Base-by-base conservation (phyloP, 2,329 filamentous ascomycete species). In the Clarireedia hainanense region DNA sequence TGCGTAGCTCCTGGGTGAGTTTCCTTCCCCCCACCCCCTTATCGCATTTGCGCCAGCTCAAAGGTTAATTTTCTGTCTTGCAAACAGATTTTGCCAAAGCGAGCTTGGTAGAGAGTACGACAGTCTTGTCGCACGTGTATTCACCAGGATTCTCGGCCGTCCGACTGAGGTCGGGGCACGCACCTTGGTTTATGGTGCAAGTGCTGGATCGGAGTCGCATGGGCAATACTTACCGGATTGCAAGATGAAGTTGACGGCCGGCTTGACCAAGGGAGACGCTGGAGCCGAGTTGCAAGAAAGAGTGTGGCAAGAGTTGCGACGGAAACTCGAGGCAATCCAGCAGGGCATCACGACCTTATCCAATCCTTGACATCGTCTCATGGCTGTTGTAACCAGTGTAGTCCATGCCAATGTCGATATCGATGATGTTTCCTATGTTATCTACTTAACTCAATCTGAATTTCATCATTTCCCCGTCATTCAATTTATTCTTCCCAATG, bases 111-210 rank as follows among this genome's bases (percentile, higher is more conserved):
- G 39, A 20, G 39, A 42, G 5, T n/a, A n/a, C 15, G 39, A 42
- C 17, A 17, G 9, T 4, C 17, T 42, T 20, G 15, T 7, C 39
- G 17, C 5, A n/a, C 39, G 15, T 6, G 15, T 14, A n/a, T 10
- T 42, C 17, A 40, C 9, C 15, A 42, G 9, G 39, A 9, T 51
- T 6, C 6, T 51, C 36, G 76, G 71, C 1, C 69, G 76, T 26
- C 70, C 71, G 0, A 72, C 74, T 0, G 78, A 80, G 66, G 70
- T 72, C 3, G 77, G 79, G 1, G 73, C 70, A 56, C 70, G 78
- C 14, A 77, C 74, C 17, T 50, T 63, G 1, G 40, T 61, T 76
- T 42, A 68, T 77, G 4, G 65, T 67, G 74, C 68, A 17, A 27
- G 14, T 2, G 67, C 65, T 0, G 75, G 76, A 0, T 46, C 60